Conservation (phyloP, 2,329 filamentous ascomycete genomes). For the Xylaria sp. region DNA sequence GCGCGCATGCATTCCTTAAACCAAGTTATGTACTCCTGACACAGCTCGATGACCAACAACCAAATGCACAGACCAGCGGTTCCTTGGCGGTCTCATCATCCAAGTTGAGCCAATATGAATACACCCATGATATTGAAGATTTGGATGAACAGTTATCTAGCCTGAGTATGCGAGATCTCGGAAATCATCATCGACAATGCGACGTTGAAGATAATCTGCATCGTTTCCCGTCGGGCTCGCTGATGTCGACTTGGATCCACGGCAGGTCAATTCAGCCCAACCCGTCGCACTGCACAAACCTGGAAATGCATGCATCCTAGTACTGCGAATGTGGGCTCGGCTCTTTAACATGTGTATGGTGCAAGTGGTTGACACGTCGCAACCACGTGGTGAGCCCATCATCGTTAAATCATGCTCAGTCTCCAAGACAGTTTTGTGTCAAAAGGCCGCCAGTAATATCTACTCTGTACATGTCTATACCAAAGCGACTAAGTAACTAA, state of each 20-base stretch:
- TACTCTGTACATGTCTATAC: neutral
- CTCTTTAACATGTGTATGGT: slow-evolving; percentile 8
- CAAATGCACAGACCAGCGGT: neutral
- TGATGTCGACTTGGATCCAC: no score
- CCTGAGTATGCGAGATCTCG: neutral
- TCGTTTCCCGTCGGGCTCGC: neutral
- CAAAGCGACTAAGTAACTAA: no score
- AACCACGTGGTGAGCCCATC: slow-evolving; percentile 21
- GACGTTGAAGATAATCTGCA: neutral
- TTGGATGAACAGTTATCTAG: neutral
- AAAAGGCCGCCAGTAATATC: neutral
- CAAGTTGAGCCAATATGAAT: neutral
- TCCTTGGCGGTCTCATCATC: neutral
- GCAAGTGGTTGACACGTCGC: neutral
- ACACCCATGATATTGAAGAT: no score
- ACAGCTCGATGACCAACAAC: neutral
- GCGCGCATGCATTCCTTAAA: neutral
- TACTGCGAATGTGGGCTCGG: no score
- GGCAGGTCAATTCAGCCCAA: no score
- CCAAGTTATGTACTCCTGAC: neutral
- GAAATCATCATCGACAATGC: neutral
- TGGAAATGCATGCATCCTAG: no score
- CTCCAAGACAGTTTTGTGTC: neutral
- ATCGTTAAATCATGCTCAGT: neutral
- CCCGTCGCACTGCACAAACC: no score